A percentile compares a stretch with the other conserved stretches of the same genome.
phyloP scores from a whole-genome alignment of 371 early-diverging fungal species.

The Mucor circinelloides region DNA sequence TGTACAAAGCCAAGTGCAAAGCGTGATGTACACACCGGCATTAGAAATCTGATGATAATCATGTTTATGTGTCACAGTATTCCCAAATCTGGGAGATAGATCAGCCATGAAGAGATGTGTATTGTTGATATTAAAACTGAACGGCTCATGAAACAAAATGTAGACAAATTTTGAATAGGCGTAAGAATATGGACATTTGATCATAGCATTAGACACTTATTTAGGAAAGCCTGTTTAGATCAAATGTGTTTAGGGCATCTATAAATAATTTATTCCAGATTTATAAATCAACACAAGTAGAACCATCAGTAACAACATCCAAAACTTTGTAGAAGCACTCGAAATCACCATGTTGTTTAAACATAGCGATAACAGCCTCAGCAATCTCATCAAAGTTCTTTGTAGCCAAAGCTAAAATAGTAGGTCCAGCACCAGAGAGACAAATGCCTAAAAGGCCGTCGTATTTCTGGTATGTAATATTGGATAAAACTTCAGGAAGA shows the following conservation, averaged over 20 bases:
- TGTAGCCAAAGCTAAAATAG: slow-evolving; percentile 84
- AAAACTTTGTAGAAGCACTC: slow-evolving; percentile 74
- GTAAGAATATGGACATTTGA: neutral
- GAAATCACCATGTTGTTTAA: slow-evolving; percentile 65
- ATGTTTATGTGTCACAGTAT: neutral
- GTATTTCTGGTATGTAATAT: slow-evolving; percentile 70
- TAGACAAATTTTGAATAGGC: neutral
- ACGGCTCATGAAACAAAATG: neutral
- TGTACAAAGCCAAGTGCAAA: neutral
- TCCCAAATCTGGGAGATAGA: neutral
- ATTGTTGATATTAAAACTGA: neutral
- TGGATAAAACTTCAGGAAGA: slow-evolving; percentile 77
- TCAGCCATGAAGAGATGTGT: neutral
- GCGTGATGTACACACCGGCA: neutral
- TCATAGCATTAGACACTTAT: neutral
- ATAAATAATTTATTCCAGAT: neutral
- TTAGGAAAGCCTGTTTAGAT: neutral
- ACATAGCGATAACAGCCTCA: slow-evolving; percentile 62
- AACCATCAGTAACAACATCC: slow-evolving; percentile 76
- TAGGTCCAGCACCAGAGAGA: slow-evolving; percentile 96
- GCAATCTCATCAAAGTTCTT: slow-evolving; percentile 80
- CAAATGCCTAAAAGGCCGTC: slow-evolving; percentile 93
- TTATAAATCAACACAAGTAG: slow-evolving; percentile 38
- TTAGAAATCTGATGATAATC: neutral
- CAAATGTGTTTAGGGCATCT: neutral